Evolutionary conservation across 106 monocot genomes (phyloP).

Genomic region (Triglochin maritima): DNA sequence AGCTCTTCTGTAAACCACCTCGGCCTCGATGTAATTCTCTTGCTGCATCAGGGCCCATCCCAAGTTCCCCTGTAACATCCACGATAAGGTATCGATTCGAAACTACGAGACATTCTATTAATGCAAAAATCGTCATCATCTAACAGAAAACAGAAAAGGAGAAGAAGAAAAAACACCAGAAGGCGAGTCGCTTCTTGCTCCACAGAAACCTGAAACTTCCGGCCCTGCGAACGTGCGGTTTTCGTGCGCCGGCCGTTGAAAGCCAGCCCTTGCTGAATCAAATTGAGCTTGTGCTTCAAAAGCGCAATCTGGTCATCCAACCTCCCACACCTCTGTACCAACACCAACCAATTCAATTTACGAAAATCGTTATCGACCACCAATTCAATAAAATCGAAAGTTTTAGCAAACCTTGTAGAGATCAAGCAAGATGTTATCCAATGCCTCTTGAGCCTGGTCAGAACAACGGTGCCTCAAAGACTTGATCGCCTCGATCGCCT

Average conservation of each 20-base stretch:
- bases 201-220: slow-evolving; percentile 86
- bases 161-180: slow-evolving; percentile 18
- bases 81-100: not conserved
- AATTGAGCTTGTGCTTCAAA: slow-evolving; percentile 56
- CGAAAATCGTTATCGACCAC: too few species aligned
- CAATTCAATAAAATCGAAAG: too few species aligned
- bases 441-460: slow-evolving; percentile 78
- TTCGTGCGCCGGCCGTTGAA: slow-evolving; percentile 91
- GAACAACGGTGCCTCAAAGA: slow-evolving; percentile 70
- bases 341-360: too few species aligned
- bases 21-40: slow-evolving; percentile 72
- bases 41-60: slow-evolving; percentile 97
- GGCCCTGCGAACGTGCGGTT: slow-evolving; percentile 79
- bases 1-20: slow-evolving; percentile 60
- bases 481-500: slow-evolving; percentile 91
- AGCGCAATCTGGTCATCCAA: slow-evolving; percentile 77
- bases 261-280: slow-evolving; percentile 64
- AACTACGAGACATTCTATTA: not conserved
- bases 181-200: slow-evolving; percentile 90
- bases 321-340: slow-evolving; percentile 73
- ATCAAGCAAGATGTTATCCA: slow-evolving; percentile 93
- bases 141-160: not conserved
- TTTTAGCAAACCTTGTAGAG: slow-evolving; percentile 72
- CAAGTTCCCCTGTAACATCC: slow-evolving; percentile 54
- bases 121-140: not conserved